Base-by-base conservation (phyloP, 345 rosid genomes). In the Murraya paniculata region DNA sequence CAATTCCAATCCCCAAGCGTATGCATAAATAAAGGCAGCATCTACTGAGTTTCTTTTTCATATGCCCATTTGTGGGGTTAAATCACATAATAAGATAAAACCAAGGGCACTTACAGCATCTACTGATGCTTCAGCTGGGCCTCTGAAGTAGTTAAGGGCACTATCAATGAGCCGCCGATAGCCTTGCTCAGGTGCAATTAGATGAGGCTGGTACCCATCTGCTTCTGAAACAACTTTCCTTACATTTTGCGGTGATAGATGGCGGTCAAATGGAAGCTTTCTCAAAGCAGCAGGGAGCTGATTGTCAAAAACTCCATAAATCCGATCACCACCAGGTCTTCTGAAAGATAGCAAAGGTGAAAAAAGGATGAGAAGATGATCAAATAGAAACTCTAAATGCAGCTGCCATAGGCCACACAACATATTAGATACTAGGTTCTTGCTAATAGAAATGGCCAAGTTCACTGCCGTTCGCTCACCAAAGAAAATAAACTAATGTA, bases 111-210 rank as follows among this genome's bases (percentile, higher is more conserved):
- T 89, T 85, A 88, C 95, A 64, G 91, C 90, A 80, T 91, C 91
- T n/a, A 91, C 95, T 31, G 93, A 89, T 76, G 91, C 91, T 81
- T 90, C 91, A 64, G 93, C 92, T 30, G 95, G 95, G 55, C 88
- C 89, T 78, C 85, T 89, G 82, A 89, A 89, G 83, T 84, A 91
- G 78, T 82, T 84, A 36, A 91, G 84, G 25, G 91, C 87, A 7
- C 90, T 84, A 13, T 91, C 92, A 61, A 91, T 91, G 7, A 89
- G 88, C 56, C 91, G 81, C 4, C 95, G 82, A 77, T 91, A 91
- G 62, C 86, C 95, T 80, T 91, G 95, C 88, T 88, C 93, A 4
- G 95, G 93, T 13, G 95, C 93, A 76, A 89, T 84, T 71, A 91
- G 81, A 84, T 91, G 93, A 39, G 95, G 93, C 79, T 87, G 93